Evolutionary conservation across 371 early-diverging fungal genomes (phyloP).

Genomic region (Rhizomucor miehei): DNA sequence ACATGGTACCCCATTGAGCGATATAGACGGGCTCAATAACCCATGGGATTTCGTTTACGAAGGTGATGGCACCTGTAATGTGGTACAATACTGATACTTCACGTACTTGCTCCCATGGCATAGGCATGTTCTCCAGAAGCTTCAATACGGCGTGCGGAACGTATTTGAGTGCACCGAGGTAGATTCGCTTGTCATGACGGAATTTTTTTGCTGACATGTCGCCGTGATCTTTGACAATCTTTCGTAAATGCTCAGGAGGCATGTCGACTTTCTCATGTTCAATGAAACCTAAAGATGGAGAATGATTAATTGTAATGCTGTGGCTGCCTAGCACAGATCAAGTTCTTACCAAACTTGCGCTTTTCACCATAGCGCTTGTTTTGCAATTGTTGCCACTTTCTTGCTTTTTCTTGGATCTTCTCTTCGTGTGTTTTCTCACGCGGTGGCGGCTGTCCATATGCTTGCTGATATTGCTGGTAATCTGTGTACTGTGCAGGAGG

Average conservation of each 20-base stretch:
- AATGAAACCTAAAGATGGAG: slow-evolving; percentile 49
- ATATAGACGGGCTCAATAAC: slow-evolving; percentile 96
- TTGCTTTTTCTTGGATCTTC: slow-evolving; percentile 72
- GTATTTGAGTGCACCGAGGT: slow-evolving; percentile 97
- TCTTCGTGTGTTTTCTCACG: slow-evolving; percentile 44
- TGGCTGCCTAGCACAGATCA: neutral
- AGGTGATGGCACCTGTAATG: slow-evolving; percentile 97
- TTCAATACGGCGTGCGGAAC: slow-evolving; percentile 98
- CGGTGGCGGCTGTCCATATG: slow-evolving; percentile 8
- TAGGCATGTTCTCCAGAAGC: slow-evolving; percentile 98
- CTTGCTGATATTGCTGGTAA: slow-evolving; percentile 1
- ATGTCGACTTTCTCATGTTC: slow-evolving; percentile 86
- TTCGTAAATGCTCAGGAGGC: slow-evolving; percentile 97
- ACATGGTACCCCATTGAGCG: slow-evolving; percentile 99
- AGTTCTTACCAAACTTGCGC: slow-evolving; percentile 79
- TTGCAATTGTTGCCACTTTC: slow-evolving; percentile 91
- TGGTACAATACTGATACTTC: slow-evolving; percentile 98
- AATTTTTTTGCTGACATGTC: slow-evolving; percentile 98
- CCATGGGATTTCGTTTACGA: slow-evolving; percentile 95
- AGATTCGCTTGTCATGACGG: slow-evolving; percentile 94
- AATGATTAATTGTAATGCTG: neutral
- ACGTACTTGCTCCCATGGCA: slow-evolving; percentile 99
- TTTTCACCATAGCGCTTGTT: slow-evolving; percentile 91
- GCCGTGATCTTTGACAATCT: slow-evolving; percentile 97
- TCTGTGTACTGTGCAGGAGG: neutral